Base-by-base conservation (phyloP, 2,329 filamentous ascomycete species). In the Diaporthe citrichinensis region DNA sequence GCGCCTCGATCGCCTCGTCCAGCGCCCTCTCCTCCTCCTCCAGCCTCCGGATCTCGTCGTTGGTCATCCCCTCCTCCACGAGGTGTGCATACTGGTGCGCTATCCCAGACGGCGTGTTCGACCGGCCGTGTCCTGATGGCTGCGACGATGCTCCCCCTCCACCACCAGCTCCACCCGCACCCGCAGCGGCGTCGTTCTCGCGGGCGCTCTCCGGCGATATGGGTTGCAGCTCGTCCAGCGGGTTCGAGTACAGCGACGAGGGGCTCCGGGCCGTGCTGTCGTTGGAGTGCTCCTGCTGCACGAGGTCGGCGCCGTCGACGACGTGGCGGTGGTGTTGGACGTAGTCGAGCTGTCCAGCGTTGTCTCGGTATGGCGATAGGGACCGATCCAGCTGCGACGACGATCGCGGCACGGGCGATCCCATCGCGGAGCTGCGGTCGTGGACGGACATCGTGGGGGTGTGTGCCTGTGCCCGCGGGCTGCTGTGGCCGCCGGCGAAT, bases 31-130 rank as follows among this genome's bases (percentile, higher is more conserved):
- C 90, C 79, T 92, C 90, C 77, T 91, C 90, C 79, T 90, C 89
- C 57, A 92, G 78, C 77, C 88, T 81, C 71, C 86, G 84, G 65
- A 91, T 89, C 80, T 92, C 89, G 0, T 88, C 89, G 12, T 84
- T 84, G 65, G 90, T 91, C 90, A 92, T 92, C 68, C 89, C 88
- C n/a, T 91, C 89, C 79, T 92, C 90, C 6, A 91, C 87, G 46
- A 92, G 81, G 76, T 90, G 89, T 25, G 87, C 86, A 61, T 89
- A 88, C 39, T 83, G 83, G 28, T 82, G 79, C 10, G 83, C 79
- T 61, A 84, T 81, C 71, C 81, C 83, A 74, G 81, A 81, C 2
- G 81, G 81, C 31, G 81, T 81, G 59, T 78, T 78, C 61, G 79
- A 76, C 49, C 78, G 78, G n/a, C 23, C 17, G 15, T 69, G 65